These are phyloP conservation scores for Scutellaria baicalensis DNA, from an alignment of 257 asterid species.

Conservation along the genomic window DNA sequence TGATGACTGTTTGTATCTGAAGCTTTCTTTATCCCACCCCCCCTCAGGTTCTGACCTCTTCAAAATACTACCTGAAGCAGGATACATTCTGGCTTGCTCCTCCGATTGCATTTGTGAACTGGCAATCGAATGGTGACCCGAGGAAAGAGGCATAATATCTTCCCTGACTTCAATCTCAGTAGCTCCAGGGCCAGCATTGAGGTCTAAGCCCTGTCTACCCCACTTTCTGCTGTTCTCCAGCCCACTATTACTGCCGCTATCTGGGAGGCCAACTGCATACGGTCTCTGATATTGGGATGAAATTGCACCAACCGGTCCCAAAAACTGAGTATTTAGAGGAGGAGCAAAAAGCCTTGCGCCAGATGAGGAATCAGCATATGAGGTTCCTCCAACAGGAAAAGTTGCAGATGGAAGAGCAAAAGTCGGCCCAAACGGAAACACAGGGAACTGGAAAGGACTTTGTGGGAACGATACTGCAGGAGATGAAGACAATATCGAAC, in stretches of 20 bases:
- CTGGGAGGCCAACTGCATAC: slow-evolving; percentile 46
- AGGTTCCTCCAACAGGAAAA: slow-evolving; percentile 43
- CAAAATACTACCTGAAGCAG: slow-evolving; percentile 41
- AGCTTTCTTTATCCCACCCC: slow-evolving; percentile 60
- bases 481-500: slow-evolving; percentile 79
- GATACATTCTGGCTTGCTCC: slow-evolving; percentile 54
- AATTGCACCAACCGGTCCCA: slow-evolving; percentile 50
- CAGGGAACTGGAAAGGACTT: slow-evolving; percentile 51
- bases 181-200: slow-evolving; percentile 76
- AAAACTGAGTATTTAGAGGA: slow-evolving; percentile 45
- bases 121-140: slow-evolving; percentile 53
- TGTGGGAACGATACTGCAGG: slow-evolving; percentile 60
- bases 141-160: slow-evolving; percentile 39
- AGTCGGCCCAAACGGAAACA: slow-evolving; percentile 50
- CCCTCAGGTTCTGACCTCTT: slow-evolving; percentile 86
- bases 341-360: slow-evolving; percentile 54
- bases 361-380: slow-evolving; percentile 53
- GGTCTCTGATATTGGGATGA: slow-evolving; percentile 73
- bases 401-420: slow-evolving; percentile 57
- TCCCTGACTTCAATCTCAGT: slow-evolving; percentile 56
- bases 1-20: slow-evolving; percentile 68
- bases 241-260: slow-evolving; percentile 31
- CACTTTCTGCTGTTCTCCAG: slow-evolving; percentile 57
- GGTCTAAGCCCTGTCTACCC: slow-evolving; percentile 74
- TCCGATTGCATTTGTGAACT: slow-evolving; percentile 58